Evolutionary conservation across 2,329 filamentous ascomycete species (phyloP), one percentile per base, ranked within the genome.

Genomic region (Chaetomiaceae sp.): DNA sequence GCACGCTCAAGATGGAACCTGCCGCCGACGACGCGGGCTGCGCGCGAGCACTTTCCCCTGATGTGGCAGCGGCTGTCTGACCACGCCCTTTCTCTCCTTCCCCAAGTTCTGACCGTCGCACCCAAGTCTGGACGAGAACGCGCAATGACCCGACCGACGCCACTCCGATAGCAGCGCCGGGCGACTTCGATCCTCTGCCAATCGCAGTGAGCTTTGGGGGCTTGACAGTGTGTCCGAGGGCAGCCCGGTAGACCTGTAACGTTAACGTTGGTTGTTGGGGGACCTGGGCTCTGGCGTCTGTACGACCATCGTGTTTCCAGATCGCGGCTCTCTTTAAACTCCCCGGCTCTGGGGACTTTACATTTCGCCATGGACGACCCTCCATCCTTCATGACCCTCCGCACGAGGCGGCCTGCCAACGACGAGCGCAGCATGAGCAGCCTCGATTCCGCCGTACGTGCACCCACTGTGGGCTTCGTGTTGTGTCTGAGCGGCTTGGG

Each of bases 341-440:
- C 33, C 30, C 20, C 30, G 15, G 29, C 14, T 32, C 38, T 48
- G 14, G 34, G 37, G 11, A 34, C 37, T 38, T 38, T 11, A 6
- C 17, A 32, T 7, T 35, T 22, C 57, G 73, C 74, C 70, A 63
- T 63, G 47, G 66, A 70, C 45, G 63, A 67, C 37, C 53, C 56
- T 11, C 65, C 67, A 49, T 69, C 74, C 14, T 79, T 78, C 58
- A 66, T 77, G 46, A 76, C 75, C 35, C 72, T 79, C 56, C 69
- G 71, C 57, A 71, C 75, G 45, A 67, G 73, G 57, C 63, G 67
- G 52, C 69, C 73, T 36, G 55, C 42, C 19, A 65, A 64, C 44
- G 69, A 74, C 53, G 66, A 63, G 24, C 65, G 64, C 57, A 73
- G 71, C 51, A 64, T 70, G 52, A 71, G 68, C 60, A 72, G 71